phyloP scores from a whole-genome alignment of 306 rosid species.

The Glycine tomentella region DNA sequence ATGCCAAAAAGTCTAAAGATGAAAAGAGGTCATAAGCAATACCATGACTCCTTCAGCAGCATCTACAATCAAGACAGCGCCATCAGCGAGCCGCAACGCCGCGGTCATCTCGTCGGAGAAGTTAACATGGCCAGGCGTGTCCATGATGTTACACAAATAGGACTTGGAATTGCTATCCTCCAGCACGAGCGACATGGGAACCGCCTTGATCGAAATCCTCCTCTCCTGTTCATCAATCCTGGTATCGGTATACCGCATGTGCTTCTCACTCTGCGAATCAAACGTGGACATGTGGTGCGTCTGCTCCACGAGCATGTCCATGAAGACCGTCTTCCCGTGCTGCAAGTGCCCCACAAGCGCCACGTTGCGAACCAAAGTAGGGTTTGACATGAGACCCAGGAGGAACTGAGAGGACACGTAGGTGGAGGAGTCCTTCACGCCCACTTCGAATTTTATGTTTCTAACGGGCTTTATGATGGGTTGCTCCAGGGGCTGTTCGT shows the following conservation, averaged over 20 bases:
- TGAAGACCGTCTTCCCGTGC: conserved; percentile 96
- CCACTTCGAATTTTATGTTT: conserved; percentile 87
- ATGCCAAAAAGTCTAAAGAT: background rate
- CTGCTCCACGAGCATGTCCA: conserved; percentile 98
- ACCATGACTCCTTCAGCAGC: conserved; percentile 99
- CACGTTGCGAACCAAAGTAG: conserved; percentile 77
- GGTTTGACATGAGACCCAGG: conserved; percentile 94
- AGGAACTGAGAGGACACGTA: conserved; percentile 84
- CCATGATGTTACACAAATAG: conserved; percentile 88
- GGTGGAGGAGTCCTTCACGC: conserved; percentile 95
- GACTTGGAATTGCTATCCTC: conserved; percentile 92
- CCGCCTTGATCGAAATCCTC: conserved; percentile 85
- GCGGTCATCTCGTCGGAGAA: conserved; percentile 99
- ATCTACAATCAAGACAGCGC: conserved; percentile 91
- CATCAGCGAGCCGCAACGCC: conserved; percentile 92
- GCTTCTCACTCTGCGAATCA: conserved; percentile 82
- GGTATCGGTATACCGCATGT: conserved; percentile 85
- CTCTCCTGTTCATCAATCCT: conserved; percentile 96
- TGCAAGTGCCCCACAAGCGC: conserved; percentile 94
- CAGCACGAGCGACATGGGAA: conserved; percentile 95
- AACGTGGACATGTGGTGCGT: conserved; percentile 97
- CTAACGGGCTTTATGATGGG: conserved; percentile 85
- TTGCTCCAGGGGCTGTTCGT: conserved; percentile 83
- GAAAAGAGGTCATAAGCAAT: background rate
- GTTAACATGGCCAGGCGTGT: conserved; percentile 94